These are phyloP conservation scores for Phaeolepiota aurea DNA, from an alignment of 768 basidiomycete species.

Conservation along the genomic window DNA sequence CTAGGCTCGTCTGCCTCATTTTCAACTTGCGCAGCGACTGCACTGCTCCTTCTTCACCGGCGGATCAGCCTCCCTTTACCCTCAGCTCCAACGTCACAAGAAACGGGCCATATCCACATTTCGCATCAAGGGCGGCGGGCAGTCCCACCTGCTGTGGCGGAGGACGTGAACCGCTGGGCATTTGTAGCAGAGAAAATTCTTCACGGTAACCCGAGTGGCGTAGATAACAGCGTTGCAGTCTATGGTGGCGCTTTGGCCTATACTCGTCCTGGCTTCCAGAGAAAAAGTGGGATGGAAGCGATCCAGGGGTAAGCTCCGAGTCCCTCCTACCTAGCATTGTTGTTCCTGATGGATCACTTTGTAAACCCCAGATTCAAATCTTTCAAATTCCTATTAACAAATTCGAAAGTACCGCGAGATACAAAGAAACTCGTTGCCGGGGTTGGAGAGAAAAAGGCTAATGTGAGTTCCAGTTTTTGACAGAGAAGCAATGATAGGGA, in stretches of 20 bases:
- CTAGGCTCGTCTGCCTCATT: constrained; percentile 96
- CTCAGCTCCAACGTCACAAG: constrained; percentile 37
- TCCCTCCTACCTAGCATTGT: constrained; percentile 5
- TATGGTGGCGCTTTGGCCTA: constrained; percentile 92
- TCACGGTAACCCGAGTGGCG: constrained; percentile 95
- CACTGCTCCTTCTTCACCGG: constrained; percentile 68
- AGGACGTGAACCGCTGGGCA: constrained; percentile 87
- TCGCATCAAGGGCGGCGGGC: constrained; percentile 61
- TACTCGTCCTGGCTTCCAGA: constrained; percentile 71
- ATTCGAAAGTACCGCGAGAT: constrained; percentile 88
- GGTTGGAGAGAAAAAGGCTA: constrained; percentile 65
- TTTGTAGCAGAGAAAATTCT: constrained; percentile 93
- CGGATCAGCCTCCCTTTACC: constrained; percentile 54
- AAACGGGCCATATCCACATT: constrained; percentile 45
- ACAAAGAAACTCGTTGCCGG: constrained; percentile 91
- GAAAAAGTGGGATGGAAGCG: constrained; percentile 73
- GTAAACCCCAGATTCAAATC: constrained; percentile 69
- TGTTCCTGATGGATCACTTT: constrained; percentile 8
- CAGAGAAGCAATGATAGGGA: constrained; percentile 1
- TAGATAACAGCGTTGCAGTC: constrained; percentile 92
- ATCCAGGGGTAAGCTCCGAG: constrained; percentile 68
- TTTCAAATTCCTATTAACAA: constrained; percentile 81
- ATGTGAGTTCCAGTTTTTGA: constrained; percentile 30
- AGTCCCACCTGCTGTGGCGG: constrained; percentile 54
- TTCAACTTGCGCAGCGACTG: constrained; percentile 78